These are phyloP conservation scores for Kazachstania psychrophila DNA, from an alignment of 805 yeast species.

Conservation along the genomic window DNA sequence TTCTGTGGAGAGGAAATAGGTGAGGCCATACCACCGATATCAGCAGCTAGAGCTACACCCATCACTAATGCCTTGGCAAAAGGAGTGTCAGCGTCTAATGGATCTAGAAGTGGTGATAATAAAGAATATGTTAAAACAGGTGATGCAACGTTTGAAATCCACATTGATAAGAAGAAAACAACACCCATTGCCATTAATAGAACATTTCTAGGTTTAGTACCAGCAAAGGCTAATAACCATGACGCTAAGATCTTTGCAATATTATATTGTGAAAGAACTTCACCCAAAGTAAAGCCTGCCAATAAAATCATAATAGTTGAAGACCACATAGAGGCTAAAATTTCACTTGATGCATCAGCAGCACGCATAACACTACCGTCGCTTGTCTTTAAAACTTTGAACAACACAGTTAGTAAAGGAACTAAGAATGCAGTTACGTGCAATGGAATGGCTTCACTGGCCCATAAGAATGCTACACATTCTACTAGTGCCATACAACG, in stretches of 20 bases:
- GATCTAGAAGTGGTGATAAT: conserved; percentile 74
- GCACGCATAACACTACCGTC: conserved; percentile 52
- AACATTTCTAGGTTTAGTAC: conserved; percentile 72
- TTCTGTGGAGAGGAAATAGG: conserved; percentile 97
- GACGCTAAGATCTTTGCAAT: conserved; percentile 89
- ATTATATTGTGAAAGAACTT: conserved; percentile 83
- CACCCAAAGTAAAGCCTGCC: conserved; percentile 93
- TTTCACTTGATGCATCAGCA: conserved; percentile 53
- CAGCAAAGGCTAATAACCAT: conserved; percentile 65
- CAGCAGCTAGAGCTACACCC: conserved; percentile 87
- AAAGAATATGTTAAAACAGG: conserved; percentile 88
- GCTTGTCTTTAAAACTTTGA: conserved; percentile 50
- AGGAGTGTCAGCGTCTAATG: conserved; percentile 64
- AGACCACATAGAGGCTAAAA: conserved; percentile 86
- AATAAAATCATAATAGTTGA: conserved; percentile 81
- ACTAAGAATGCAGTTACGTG: conserved; percentile 80
- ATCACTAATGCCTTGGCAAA: conserved; percentile 78
- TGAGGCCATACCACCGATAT: conserved; percentile 92
- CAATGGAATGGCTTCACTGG: conserved; percentile 87
- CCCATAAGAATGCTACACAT: conserved; percentile 74
- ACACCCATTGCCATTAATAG: conserved; percentile 75
- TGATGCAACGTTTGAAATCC: conserved; percentile 95
- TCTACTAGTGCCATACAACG: conserved; percentile 60
- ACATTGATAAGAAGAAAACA: conserved; percentile 79
- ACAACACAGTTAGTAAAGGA: conserved; percentile 69